Percentiles rank a stretch among this genome's conserved stretches.
Evolutionary conservation across 2,329 filamentous ascomycete genomes (phyloP).

Genomic region (Verticillium zaregamsianum): DNA sequence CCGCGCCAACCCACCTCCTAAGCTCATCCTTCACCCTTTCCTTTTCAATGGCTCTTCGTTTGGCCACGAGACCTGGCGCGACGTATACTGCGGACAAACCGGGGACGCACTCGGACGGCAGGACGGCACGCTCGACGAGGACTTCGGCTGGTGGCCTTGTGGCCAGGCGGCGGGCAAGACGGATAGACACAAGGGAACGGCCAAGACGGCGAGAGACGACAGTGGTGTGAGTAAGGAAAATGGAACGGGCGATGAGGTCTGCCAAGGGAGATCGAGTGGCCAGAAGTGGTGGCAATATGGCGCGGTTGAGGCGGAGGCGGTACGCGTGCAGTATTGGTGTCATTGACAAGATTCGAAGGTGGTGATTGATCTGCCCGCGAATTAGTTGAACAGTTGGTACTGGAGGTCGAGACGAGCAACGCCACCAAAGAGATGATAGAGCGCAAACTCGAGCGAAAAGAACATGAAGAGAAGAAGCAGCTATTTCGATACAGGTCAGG

Average conservation of each 20-base stretch:
- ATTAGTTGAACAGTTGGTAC: background rate
- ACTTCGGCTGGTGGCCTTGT: conserved; percentile 54
- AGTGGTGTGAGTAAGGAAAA: conserved; percentile 64
- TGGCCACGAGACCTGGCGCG: conserved; percentile 59
- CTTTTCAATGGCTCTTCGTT: conserved; percentile 58
- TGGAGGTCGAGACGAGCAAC: background rate
- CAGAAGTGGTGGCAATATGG: conserved; percentile 51
- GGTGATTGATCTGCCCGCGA: conserved; percentile 50
- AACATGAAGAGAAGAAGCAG: background rate
- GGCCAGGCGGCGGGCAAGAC: conserved; percentile 57
- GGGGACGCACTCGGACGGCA: conserved; percentile 60
- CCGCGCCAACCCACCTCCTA: conserved; percentile 59
- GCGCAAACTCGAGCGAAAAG: background rate
- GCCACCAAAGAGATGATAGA: background rate
- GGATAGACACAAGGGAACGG: conserved; percentile 61
- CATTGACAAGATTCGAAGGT: conserved; percentile 56
- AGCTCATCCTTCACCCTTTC: conserved; percentile 65
- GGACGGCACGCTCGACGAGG: conserved; percentile 59
- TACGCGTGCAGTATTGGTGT: conserved; percentile 62
- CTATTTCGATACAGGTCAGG: background rate
- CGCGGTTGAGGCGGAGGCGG: conserved; percentile 55
- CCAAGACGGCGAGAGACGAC: conserved; percentile 60
- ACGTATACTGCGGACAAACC: conserved; percentile 37
- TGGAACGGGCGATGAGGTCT: conserved; percentile 59
- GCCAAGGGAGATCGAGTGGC: conserved; percentile 54